These are phyloP conservation scores for Clarireedia hainanense DNA, from an alignment of 2,329 filamentous ascomycete genomes.

Conservation along the genomic window DNA sequence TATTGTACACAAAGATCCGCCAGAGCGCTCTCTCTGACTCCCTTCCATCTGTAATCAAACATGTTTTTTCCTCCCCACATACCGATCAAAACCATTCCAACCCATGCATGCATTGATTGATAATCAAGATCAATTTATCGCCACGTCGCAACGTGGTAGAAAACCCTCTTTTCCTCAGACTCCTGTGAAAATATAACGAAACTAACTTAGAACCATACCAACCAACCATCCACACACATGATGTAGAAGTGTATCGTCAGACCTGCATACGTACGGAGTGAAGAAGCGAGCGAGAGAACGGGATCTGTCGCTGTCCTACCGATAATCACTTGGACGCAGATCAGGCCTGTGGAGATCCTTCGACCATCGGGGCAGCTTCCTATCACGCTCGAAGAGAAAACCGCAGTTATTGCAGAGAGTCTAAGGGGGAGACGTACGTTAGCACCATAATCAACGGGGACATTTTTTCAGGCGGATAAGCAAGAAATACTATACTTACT, in stretches of 20 bases:
- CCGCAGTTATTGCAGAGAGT: slow-evolving; percentile 92
- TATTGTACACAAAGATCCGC: slow-evolving; percentile 10
- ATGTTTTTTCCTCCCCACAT: not conserved
- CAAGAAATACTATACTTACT: slow-evolving; percentile 50
- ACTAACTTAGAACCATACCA: not conserved
- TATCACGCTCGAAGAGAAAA: slow-evolving; percentile 79
- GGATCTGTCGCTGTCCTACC: slow-evolving; percentile 10
- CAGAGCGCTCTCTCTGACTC: not conserved
- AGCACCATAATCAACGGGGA: slow-evolving; percentile 11
- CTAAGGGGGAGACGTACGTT: slow-evolving; percentile 28
- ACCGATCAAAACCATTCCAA: not conserved
- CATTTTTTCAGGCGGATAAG: not conserved
- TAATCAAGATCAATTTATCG: slow-evolving; percentile 1
- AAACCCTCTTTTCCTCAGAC: slow-evolving; percentile 5
- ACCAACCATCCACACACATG: no score
- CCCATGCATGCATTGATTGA: slow-evolving; percentile 2
- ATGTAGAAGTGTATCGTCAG: not conserved
- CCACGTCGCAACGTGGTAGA: slow-evolving; percentile 13
- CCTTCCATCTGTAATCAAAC: slow-evolving; percentile 6
- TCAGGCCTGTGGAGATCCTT: slow-evolving; percentile 53
- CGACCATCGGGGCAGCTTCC: slow-evolving; percentile 71
- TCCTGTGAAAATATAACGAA: not conserved
- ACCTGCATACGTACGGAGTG: not conserved
- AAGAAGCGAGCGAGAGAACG: no score
- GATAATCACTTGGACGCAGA: slow-evolving; percentile 25